These are phyloP conservation scores for Quercus engelmannii DNA, from an alignment of 306 rosid genomes.

Conservation along the genomic window DNA sequence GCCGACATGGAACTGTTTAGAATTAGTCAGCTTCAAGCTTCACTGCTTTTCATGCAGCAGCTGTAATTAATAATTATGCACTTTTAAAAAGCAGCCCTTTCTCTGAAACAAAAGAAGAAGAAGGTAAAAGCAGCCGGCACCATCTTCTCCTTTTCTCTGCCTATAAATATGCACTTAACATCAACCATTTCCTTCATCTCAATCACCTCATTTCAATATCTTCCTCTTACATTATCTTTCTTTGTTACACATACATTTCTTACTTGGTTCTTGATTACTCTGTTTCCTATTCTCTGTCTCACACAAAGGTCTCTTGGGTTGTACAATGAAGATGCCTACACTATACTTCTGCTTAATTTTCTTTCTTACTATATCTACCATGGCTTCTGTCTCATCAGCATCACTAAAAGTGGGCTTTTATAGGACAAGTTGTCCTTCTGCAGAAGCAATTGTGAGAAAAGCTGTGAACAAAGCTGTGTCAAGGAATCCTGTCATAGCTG, in stretches of 20 bases:
- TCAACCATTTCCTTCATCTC: neutral
- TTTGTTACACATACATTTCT: neutral
- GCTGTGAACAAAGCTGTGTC: conserved; percentile 25
- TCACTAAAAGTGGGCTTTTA: conserved; percentile 27
- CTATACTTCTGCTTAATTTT: neutral
- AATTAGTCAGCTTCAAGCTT: neutral
- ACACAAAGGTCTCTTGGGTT: neutral
- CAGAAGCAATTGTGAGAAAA: conserved; percentile 26
- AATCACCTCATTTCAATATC: neutral
- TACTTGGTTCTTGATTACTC: neutral
- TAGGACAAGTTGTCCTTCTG: conserved; percentile 24
- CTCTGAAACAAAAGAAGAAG: no score
- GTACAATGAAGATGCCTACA: neutral
- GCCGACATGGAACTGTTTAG: neutral
- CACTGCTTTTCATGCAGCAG: neutral
- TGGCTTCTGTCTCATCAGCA: conserved; percentile 12
- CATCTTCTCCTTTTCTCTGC: neutral
- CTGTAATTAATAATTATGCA: neutral
- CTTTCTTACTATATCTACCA: neutral
- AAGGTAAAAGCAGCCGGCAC: neutral
- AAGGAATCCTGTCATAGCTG: conserved; percentile 27
- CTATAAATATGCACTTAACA: neutral
- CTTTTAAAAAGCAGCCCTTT: no score
- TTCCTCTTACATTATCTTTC: neutral
- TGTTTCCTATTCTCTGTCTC: neutral